A percentile compares a stretch with the other conserved stretches of the same genome.
Evolutionary conservation across 768 basidiomycete species (phyloP).

Genomic region (Calocybe cyanea): DNA sequence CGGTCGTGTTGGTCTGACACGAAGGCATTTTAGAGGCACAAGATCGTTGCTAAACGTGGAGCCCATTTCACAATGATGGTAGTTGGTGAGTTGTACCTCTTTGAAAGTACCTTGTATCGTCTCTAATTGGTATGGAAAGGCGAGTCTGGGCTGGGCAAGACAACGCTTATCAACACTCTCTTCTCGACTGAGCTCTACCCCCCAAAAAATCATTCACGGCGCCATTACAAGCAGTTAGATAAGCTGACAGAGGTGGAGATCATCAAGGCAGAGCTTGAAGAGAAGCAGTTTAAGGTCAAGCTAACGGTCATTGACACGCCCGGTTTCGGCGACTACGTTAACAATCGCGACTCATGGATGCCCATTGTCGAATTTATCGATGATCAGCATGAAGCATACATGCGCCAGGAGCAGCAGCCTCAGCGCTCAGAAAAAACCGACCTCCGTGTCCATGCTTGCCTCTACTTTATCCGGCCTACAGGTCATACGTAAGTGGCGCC

Average conservation of each 20-base stretch:
- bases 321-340: constrained; percentile 99
- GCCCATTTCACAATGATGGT: constrained; percentile 99
- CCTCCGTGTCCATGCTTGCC: constrained; percentile 91
- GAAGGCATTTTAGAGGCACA: constrained; percentile 73
- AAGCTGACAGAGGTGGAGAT: constrained; percentile 99
- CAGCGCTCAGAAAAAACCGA: constrained; percentile 92
- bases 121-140: constrained; percentile 39
- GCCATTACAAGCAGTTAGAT: constrained; percentile 95
- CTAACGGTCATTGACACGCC: constrained; percentile 98
- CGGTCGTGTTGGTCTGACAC: constrained; percentile 20
- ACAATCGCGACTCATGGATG: constrained; percentile 98
- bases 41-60: constrained; percentile 96
- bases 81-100: constrained; percentile 61
- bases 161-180: constrained; percentile 96
- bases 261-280: constrained; percentile 98
- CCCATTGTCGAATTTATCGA: constrained; percentile 99
- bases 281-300: constrained; percentile 99
- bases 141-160: constrained; percentile 97
- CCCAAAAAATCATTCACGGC: constrained; percentile 83
- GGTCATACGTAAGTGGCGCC: constrained; percentile 81
- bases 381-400: constrained; percentile 92
- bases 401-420: constrained; percentile 99
- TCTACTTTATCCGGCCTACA: constrained; percentile 95
- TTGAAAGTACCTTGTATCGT: too few species aligned
- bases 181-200: constrained; percentile 96